phyloP scores from a whole-genome alignment of 805 yeast genomes.

The Teunomyces stri region DNA sequence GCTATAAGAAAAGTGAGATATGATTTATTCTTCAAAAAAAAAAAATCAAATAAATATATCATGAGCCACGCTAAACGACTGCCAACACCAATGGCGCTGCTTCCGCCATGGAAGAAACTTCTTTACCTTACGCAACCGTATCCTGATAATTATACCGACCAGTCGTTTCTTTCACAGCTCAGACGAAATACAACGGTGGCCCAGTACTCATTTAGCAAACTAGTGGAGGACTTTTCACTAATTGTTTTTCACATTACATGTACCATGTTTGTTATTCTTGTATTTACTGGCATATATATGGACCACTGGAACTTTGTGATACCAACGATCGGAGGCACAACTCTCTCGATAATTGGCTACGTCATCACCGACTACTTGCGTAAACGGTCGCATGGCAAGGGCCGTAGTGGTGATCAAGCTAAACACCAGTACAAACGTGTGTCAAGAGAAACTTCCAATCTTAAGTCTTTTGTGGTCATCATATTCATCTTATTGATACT shows the following conservation, averaged over 20 bases:
- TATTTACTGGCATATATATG: conserved; percentile 62
- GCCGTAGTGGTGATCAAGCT: background rate
- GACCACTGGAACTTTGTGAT: conserved; percentile 48
- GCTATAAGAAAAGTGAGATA: no score
- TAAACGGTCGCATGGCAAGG: background rate
- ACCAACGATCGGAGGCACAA: conserved; percentile 32
- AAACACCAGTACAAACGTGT: conserved; percentile 7
- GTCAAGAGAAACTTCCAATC: conserved; percentile 14
- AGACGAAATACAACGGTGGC: conserved; percentile 74
- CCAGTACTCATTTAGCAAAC: conserved; percentile 57
- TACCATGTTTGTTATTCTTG: conserved; percentile 59
- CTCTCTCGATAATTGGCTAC: conserved; percentile 33
- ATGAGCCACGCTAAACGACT: background rate
- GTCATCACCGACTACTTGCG: conserved; percentile 10
- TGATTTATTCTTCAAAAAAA: no score
- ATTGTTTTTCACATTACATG: conserved; percentile 65
- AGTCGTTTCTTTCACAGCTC: conserved; percentile 75
- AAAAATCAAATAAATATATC: no score
- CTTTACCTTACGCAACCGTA: conserved; percentile 82
- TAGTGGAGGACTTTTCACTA: conserved; percentile 70
- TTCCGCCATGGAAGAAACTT: conserved; percentile 72
- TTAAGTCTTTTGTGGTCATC: conserved; percentile 69
- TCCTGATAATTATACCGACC: conserved; percentile 89
- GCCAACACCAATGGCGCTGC: conserved; percentile 1
- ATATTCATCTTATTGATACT: conserved; percentile 69